Evolutionary conservation across 2,329 filamentous ascomycete species (phyloP).

Genomic region (Podosphaera xanthii): DNA sequence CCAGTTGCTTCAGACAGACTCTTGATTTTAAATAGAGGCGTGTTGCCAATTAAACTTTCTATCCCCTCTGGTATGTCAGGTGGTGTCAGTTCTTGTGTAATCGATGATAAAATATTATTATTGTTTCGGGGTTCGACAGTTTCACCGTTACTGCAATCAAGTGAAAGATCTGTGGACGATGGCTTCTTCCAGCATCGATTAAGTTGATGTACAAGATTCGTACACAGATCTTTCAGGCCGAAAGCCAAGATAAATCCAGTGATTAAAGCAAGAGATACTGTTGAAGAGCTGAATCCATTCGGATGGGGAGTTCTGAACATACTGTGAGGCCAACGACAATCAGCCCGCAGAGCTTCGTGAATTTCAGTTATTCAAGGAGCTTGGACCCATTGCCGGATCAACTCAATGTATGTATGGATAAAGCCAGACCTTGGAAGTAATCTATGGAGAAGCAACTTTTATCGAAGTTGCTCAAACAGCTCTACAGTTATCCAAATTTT

Average conservation of each 20-base stretch:
- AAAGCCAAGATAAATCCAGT: slow-evolving; percentile 54
- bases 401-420: slow-evolving; percentile 4
- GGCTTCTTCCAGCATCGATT: slow-evolving; percentile 21
- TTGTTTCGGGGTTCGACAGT: slow-evolving; percentile 33
- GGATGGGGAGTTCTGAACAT: slow-evolving; percentile 41
- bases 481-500: slow-evolving; percentile 55
- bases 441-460: slow-evolving; percentile 65
- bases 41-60: slow-evolving; percentile 81
- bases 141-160: slow-evolving; percentile 13
- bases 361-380: not conserved
- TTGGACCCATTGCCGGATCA: not conserved
- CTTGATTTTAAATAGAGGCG: slow-evolving; percentile 66
- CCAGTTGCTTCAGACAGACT: slow-evolving; percentile 72
- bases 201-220: slow-evolving; percentile 45
- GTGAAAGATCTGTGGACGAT: slow-evolving; percentile 7
- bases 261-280: slow-evolving; percentile 49
- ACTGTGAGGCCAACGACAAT: slow-evolving; percentile 1
- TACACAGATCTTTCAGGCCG: slow-evolving; percentile 59
- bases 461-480: slow-evolving; percentile 58
- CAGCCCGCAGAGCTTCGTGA: not conserved
- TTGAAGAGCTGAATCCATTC: slow-evolving; percentile 38
- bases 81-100: slow-evolving; percentile 6
- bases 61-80: slow-evolving; percentile 48
- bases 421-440: slow-evolving; percentile 6
- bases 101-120: slow-evolving; percentile 20